Evolutionary conservation across 305 asterid genomes (phyloP), one percentile per base, ranked within the genome.

Genomic region (Fraxinus ornus): DNA sequence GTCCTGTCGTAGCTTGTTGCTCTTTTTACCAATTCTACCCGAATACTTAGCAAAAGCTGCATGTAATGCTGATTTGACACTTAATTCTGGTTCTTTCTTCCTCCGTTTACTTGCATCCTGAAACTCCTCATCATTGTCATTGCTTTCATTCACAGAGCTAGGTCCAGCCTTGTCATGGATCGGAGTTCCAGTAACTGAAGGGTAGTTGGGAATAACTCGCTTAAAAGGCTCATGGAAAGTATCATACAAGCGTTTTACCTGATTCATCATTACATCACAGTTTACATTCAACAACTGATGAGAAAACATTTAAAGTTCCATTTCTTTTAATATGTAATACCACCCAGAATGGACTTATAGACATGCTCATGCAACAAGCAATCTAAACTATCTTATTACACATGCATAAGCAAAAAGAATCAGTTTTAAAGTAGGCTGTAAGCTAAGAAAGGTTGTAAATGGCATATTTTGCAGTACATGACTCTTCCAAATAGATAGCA

Each of bases 191-290:
- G 86, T 75, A 70, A 78, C 75, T 2, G 89, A 83, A n/a, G 87
- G 78, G 26, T 77, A 85, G 87, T 36, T 87, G 26, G 95, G 88
- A 83, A 86, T 89, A 66, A 89, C 90, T 24, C 98, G 95, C 90
- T 92, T 94, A 91, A 96, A 96, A 55, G 98, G 98, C 90, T 94
- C 98, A 15, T 94, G 97, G 88, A 96, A 96, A 78, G 98, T 84
- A 35, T 94, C 98, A 52, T 92, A 80, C 88, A 96, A 83, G 66
- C 97, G 91, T 86, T 91, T 96, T 47, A 95, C 99, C 99, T 94
- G 92, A 84, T 75, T 26, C 77, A 84, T 60, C 71, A 35, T 33
- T 35, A 44, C 30, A 75, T 28, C 57, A 76, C 36, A 35, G 24
- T 47, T 22, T 39, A 22, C 28, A 24, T n/a, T 21, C 75, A 55